A percentile compares a stretch with the other conserved stretches of the same genome.
These are phyloP conservation scores for Candida corydali DNA, from an alignment of 805 yeast species.

Conservation along the genomic window DNA sequence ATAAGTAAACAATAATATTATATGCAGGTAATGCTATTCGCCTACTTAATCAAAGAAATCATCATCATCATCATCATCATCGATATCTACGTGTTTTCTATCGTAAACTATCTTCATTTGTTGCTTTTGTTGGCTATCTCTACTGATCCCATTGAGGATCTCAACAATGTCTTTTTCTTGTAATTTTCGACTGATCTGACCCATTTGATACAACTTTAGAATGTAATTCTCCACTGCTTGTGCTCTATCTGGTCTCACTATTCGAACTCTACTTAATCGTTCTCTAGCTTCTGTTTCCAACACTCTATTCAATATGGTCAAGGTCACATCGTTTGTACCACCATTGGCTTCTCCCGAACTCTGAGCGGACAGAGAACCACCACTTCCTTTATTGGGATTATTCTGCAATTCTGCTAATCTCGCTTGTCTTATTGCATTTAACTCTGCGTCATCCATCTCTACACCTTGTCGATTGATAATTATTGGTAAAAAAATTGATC, in stretches of 20 bases:
- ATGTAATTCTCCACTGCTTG: conserved; percentile 80
- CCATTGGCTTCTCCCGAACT: not conserved
- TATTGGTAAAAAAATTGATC: no score
- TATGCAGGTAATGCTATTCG: no score
- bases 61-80: conserved; percentile 29
- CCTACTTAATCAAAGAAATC: conserved; percentile 14
- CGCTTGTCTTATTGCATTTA: conserved; percentile 90
- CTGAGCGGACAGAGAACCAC: not conserved
- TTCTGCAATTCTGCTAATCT: conserved; percentile 78
- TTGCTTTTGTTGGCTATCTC: conserved; percentile 60
- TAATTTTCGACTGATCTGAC: conserved; percentile 71
- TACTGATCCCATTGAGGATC: conserved; percentile 76
- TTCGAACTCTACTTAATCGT: conserved; percentile 75
- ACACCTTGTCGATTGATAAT: conserved; percentile 5
- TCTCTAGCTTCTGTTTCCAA: conserved; percentile 84
- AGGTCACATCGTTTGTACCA: not conserved
- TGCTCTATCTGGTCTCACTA: conserved; percentile 91
- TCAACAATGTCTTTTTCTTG: conserved; percentile 78
- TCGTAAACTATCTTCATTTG: conserved; percentile 57
- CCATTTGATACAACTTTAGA: conserved; percentile 66
- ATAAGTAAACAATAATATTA: conserved; percentile 4
- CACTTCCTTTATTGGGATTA: conserved; percentile 22
- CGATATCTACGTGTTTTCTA: conserved; percentile 41
- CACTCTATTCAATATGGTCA: conserved; percentile 56
- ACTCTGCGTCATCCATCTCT: conserved; percentile 90